Evolutionary conservation across 352 stramenopile species (phyloP).

Genomic region (Blastocystis sp.): DNA sequence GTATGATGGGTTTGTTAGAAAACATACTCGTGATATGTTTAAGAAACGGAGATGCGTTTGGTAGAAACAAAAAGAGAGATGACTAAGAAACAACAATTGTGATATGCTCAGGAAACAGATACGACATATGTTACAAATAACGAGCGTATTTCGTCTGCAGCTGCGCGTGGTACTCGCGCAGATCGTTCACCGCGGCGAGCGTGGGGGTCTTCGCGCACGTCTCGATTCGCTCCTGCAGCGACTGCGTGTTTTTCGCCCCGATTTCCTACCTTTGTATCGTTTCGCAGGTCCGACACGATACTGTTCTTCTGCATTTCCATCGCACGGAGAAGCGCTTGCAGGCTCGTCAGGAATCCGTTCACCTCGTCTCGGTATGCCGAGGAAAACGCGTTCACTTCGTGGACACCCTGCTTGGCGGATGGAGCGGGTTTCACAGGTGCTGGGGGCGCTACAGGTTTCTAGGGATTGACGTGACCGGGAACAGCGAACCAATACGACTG

Average conservation of each 20-base stretch:
- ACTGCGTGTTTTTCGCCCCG: background rate
- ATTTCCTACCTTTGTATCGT: background rate
- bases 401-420: background rate
- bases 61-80: background rate
- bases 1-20: background rate
- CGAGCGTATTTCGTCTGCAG: background rate
- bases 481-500: background rate
- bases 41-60: too few species aligned
- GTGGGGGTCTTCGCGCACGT: background rate
- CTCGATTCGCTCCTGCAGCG: background rate
- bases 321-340: background rate
- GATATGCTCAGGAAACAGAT: background rate
- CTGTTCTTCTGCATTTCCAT: background rate
- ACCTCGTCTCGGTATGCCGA: conserved; percentile 22
- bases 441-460: background rate
- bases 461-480: background rate
- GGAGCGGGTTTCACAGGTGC: background rate
- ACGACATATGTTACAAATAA: background rate
- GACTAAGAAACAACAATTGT: background rate
- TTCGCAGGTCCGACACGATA: background rate
- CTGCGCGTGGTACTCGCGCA: background rate
- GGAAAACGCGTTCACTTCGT: background rate
- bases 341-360: background rate
- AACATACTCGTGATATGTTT: background rate
- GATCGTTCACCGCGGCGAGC: background rate